Evolutionary conservation across 805 yeast species (phyloP).

Genomic region (Nakazawaea ambrosiae): DNA sequence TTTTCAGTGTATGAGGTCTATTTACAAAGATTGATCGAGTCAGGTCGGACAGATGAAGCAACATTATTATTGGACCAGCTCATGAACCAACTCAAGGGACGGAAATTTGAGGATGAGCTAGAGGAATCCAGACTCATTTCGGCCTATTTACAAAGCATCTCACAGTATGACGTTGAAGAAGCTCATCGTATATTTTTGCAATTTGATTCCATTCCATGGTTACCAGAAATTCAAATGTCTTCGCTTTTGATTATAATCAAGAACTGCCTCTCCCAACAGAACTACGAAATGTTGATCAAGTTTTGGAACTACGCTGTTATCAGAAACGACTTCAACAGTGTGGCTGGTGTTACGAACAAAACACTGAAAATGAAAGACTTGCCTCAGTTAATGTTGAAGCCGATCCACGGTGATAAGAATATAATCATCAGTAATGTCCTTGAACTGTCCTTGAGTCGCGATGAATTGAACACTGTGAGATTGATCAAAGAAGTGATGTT

Average conservation of each 20-base stretch:
- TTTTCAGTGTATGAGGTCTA: conserved; percentile 43
- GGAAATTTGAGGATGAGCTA: no score
- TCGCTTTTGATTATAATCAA: conserved; percentile 21
- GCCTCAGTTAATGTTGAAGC: neutral
- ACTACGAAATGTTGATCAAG: conserved; percentile 17
- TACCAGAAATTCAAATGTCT: conserved; percentile 26
- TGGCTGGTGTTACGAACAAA: neutral
- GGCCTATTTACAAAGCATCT: conserved; percentile 19
- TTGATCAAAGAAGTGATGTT: conserved; percentile 21
- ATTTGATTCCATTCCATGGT: conserved; percentile 23
- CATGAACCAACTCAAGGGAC: conserved; percentile 33
- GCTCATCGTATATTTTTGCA: conserved; percentile 20
- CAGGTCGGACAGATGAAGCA: conserved; percentile 42
- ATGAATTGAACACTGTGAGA: conserved; percentile 19
- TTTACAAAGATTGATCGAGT: conserved; percentile 44
- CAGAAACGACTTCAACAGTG: conserved; percentile 24
- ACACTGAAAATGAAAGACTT: neutral
- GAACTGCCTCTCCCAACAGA: conserved; percentile 15
- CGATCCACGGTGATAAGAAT: neutral
- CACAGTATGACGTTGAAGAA: conserved; percentile 16
- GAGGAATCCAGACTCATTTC: conserved; percentile 16
- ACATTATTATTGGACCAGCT: conserved; percentile 51
- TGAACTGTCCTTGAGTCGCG: conserved; percentile 4
- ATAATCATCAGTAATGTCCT: neutral
- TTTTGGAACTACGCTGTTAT: conserved; percentile 25